Base-by-base conservation (phyloP, 2,329 filamentous ascomycete species). In the Diaporthe humulicola region DNA sequence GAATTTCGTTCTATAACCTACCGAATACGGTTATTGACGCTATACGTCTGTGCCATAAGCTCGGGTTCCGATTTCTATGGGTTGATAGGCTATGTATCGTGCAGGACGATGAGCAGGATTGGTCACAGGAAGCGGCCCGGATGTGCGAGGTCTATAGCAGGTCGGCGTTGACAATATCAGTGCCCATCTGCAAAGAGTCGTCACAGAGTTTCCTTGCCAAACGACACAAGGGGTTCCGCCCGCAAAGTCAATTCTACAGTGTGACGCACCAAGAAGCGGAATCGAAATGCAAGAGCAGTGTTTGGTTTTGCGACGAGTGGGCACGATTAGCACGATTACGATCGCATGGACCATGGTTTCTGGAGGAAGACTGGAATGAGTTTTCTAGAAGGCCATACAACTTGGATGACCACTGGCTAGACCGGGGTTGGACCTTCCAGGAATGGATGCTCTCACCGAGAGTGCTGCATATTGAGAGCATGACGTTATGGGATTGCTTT, bases 11-110 rank as follows among this genome's bases (percentile, higher is more conserved):
- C 22, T 1, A 17, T 1, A 22, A 52, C 6, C 14, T 74, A 3
- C 56, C 72, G 7, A 1, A 25, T 0, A 45, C 67, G 9, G 40
- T 74, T 33, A 1, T 48, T 12, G 72, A 74, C 33, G 33, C 72
- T 15, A 70, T 74, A 5, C 17, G 5, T 1, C 54, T 74, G 1
- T 74, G 64, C 33, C 22, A 50, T 1, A 54, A 33, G 40, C 45
- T 74, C 3, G 54, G 54, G 1, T 38, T 70, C 12, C 64, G 64
- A 1, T 80, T 78, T 60, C 76, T 81, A 28, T 82, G 80, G 80
- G 74, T 81, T 33, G 80, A 81, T 42, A 76, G 78, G 22, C 66
- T 80, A 22, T 81, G 80, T 60, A 78, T 81, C 1, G 67, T 81
- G 33, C 80, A 82, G 52, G 78, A 80, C 56, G 78, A 80, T 10